Evolutionary conservation across 176 grass and related monocot species (phyloP).

Genomic region (Urochloa ruziziensis): DNA sequence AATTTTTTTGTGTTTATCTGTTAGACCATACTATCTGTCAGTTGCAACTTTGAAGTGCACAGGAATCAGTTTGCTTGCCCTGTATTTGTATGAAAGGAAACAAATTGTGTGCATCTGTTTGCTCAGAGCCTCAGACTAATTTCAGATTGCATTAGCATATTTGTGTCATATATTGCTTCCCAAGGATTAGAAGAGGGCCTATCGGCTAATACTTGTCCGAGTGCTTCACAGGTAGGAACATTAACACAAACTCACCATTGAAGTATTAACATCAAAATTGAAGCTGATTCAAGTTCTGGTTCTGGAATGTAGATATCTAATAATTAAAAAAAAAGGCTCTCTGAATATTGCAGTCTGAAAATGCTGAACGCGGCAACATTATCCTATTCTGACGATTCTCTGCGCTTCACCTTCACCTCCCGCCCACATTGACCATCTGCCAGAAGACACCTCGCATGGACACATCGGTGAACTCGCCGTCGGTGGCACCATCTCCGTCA

Average conservation of each 20-base stretch:
- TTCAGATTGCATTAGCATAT: neutral
- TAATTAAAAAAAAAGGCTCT: too few species aligned
- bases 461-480: neutral
- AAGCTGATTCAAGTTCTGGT: neutral
- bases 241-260: too few species aligned
- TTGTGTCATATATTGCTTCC: too few species aligned
- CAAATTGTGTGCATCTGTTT: too few species aligned
- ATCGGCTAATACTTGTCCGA: neutral
- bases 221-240: neutral
- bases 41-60: slow-evolving; percentile 19
- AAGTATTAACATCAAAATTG: neutral
- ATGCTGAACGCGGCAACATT: neutral
- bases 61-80: slow-evolving; percentile 12
- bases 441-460: slow-evolving; percentile 53
- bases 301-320: neutral
- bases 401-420: slow-evolving; percentile 16
- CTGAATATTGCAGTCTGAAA: neutral
- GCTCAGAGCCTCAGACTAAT: too few species aligned
- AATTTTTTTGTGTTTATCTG: neutral
- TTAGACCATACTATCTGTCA: neutral
- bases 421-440: slow-evolving; percentile 36
- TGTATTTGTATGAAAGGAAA: neutral
- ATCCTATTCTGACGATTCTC: neutral
- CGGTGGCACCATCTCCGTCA: neutral
- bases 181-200: too few species aligned